Evolutionary conservation across 2,329 filamentous ascomycete genomes (phyloP).

Genomic region (Claviceps pusilla): DNA sequence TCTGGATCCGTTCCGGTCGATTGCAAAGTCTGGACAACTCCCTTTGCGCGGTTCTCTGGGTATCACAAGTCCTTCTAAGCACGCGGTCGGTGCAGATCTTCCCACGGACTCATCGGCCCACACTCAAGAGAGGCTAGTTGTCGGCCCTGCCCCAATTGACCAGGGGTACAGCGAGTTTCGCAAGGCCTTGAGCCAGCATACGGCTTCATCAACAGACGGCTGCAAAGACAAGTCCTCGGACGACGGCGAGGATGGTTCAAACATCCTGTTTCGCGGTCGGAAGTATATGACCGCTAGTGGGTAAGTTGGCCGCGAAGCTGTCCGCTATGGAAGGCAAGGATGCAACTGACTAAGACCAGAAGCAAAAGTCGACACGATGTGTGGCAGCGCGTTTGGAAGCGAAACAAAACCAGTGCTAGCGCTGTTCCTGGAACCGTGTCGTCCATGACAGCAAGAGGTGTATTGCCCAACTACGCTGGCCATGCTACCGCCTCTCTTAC

Average conservation of each 20-base stretch:
- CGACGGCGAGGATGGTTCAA: slow-evolving; percentile 20
- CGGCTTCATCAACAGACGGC: slow-evolving; percentile 2
- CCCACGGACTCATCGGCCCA: slow-evolving; percentile 10
- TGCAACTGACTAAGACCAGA: slow-evolving; percentile 4
- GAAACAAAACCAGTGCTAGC: slow-evolving; percentile 32
- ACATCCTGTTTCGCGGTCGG: slow-evolving; percentile 24
- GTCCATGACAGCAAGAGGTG: slow-evolving; percentile 38
- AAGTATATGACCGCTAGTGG: slow-evolving; percentile 13
- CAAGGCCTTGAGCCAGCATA: slow-evolving; percentile 8
- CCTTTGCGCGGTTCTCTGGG: slow-evolving; percentile 12
- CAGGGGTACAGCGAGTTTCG: slow-evolving; percentile 16
- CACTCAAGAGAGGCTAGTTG: slow-evolving; percentile 11
- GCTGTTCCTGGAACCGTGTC: slow-evolving; percentile 34
- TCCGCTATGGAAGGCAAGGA: not conserved
- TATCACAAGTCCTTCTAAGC: slow-evolving; percentile 20
- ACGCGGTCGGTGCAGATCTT: slow-evolving; percentile 12
- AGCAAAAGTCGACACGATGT: slow-evolving; percentile 29
- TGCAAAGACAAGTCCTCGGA: slow-evolving; percentile 15
- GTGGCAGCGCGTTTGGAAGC: slow-evolving; percentile 36
- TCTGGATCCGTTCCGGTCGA: slow-evolving; percentile 11
- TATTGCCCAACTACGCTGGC: slow-evolving; percentile 37
- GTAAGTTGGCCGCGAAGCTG: slow-evolving; percentile 14
- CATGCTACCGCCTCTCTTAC: slow-evolving; percentile 36
- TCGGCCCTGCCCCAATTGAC: slow-evolving; percentile 11
- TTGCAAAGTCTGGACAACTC: slow-evolving; percentile 8